A percentile compares a stretch with the other conserved stretches of the same genome.
These are phyloP conservation scores for Microdochium bolleyi DNA, from an alignment of 2,329 filamentous ascomycete genomes.

Conservation along the genomic window DNA sequence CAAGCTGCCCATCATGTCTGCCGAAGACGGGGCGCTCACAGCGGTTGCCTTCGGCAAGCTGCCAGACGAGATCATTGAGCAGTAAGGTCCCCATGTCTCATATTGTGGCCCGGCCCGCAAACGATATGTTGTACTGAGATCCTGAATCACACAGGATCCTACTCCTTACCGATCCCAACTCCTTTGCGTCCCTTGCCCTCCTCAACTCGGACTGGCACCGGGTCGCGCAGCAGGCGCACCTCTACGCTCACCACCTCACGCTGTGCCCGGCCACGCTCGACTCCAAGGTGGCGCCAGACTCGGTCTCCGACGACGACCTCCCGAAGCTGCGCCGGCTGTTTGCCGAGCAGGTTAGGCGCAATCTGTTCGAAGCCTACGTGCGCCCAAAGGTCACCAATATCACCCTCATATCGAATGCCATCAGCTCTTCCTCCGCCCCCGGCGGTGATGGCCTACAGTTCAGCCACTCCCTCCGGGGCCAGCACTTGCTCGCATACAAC, in stretches of 20 bases:
- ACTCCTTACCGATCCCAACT: slow-evolving; percentile 48
- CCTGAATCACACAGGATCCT: slow-evolving; percentile 44
- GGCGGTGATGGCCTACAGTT: slow-evolving; percentile 84
- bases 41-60: slow-evolving; percentile 43
- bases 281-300: slow-evolving; percentile 30
- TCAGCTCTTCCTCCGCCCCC: slow-evolving; percentile 75
- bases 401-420: slow-evolving; percentile 75
- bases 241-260: slow-evolving; percentile 56
- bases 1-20: slow-evolving; percentile 20
- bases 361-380: slow-evolving; percentile 69
- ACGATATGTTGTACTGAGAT: not conserved
- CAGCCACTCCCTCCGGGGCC: slow-evolving; percentile 66
- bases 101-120: slow-evolving; percentile 3
- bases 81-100: slow-evolving; percentile 37
- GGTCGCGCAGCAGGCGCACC: slow-evolving; percentile 53
- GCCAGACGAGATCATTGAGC: slow-evolving; percentile 62
- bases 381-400: slow-evolving; percentile 64
- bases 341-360: slow-evolving; percentile 63
- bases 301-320: slow-evolving; percentile 41
- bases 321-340: slow-evolving; percentile 57
- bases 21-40: slow-evolving; percentile 7
- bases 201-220: slow-evolving; percentile 59
- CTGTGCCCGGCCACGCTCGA: slow-evolving; percentile 51
- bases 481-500: slow-evolving; percentile 71
- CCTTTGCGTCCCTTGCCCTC: slow-evolving; percentile 58